Conservation (phyloP, 108 stramenopile genomes). For the Aurantiochytrium sp. region DNA sequence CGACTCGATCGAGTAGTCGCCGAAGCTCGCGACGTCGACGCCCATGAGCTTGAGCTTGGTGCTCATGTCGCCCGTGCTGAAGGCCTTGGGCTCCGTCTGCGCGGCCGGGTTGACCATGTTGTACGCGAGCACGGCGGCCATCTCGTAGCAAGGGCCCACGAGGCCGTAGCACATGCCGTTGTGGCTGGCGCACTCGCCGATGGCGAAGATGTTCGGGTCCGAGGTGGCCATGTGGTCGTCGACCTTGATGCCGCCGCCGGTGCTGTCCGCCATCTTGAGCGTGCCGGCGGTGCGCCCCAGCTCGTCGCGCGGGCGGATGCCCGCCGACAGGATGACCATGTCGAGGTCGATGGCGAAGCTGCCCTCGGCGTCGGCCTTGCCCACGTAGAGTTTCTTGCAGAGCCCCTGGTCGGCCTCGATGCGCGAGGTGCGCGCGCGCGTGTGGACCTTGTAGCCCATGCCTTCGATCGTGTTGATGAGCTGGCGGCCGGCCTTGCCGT, state of each 20-base stretch:
- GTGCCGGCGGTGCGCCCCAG: constrained; percentile 58
- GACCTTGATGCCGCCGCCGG: constrained; percentile 74
- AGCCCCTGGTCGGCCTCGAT: constrained; percentile 71
- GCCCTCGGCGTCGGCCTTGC: constrained; percentile 59
- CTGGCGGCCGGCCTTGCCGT: constrained; percentile 82
- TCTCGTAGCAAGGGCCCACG: constrained; percentile 79
- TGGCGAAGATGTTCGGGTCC: constrained; percentile 74
- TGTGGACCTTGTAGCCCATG: constrained; percentile 86
- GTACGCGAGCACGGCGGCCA: constrained; percentile 77
- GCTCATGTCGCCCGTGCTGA: constrained; percentile 82
- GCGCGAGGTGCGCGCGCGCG: constrained; percentile 76
- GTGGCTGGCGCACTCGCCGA: constrained; percentile 84
- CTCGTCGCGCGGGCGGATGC: constrained; percentile 88
- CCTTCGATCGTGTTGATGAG: constrained; percentile 80
- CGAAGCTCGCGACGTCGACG: constrained; percentile 88
- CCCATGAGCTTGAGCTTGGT: constrained; percentile 91
- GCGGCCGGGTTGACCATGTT: constrained; percentile 52
- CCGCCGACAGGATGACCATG: constrained; percentile 81
- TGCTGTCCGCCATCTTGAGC: constrained; percentile 74
- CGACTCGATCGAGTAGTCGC: constrained; percentile 59
- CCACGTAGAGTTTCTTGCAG: constrained; percentile 68
- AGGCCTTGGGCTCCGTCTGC: constrained; percentile 32
- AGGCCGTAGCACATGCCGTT: constrained; percentile 87
- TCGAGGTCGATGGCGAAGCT: constrained; percentile 83
- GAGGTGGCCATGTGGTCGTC: constrained; percentile 73